Evolutionary conservation across 192 early-diverging fungal species (phyloP), one percentile per base, ranked within the genome.

Genomic region (Coemansia nantahalensis): DNA sequence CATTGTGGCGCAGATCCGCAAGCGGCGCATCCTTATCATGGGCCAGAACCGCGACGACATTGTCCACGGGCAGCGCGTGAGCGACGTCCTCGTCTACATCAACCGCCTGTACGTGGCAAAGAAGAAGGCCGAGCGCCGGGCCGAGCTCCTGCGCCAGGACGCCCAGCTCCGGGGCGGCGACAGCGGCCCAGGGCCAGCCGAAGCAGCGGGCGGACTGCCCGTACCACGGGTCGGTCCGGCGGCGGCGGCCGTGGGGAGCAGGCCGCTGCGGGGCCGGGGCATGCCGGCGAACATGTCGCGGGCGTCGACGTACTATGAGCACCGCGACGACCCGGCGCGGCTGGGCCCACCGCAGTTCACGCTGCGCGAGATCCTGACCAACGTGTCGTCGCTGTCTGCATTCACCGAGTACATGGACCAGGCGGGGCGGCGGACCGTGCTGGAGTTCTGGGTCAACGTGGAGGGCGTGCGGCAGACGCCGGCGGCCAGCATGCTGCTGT

Each of bases 401-500:
- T 90, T 92, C 68, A 84, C 83, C 54, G 90, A 90, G 61, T 90
- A 85, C 62, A 84, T 87, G 83, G 88, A 92, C 57, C 74, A 81
- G 17, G 78, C 76, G 12, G 85, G 83, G 4, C 68, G 76, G 48
- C 77, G 83, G 62, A 54, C 80, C 7, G 67, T 83, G 23, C 77
- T 90, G 3, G 84, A 88, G 45, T 89, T 88, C 50, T 90, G 88
- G 87, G 54, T 90, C 22, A 77, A 84, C 44, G 78, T 89, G 14
- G 84, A 89, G 54, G 82, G 84, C 19, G 72, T 84, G 22, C 65
- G 80, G 23, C 65, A 62, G 31, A 32, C 10, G 10, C 10, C 37
- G 24, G 31, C 48, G 15, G n/a, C 19, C 4, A 18, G 28, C 48
- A 15, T 11, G 22, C 33, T 16, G 8, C 37, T 79, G n/a, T 48